These are phyloP conservation scores for Lumnitzera littorea DNA, from an alignment of 345 rosid species.

Conservation along the genomic window DNA sequence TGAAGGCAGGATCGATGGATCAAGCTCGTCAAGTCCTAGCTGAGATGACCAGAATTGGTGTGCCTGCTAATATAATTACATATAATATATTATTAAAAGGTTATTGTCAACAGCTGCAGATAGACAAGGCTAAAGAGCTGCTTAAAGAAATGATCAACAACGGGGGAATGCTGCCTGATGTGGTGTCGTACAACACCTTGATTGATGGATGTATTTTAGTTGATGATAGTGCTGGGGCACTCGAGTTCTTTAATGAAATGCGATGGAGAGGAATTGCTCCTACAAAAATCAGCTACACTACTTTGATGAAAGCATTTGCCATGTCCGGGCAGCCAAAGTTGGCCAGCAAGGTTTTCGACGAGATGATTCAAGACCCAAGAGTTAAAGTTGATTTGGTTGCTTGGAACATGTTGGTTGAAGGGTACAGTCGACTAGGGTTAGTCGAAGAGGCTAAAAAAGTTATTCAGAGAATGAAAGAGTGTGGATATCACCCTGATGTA, in stretches of 20 bases:
- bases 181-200: slow-evolving; percentile 72
- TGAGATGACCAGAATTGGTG: slow-evolving; percentile 69
- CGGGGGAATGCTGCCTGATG: slow-evolving; percentile 69
- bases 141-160: slow-evolving; percentile 59
- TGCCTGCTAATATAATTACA: slow-evolving; percentile 80
- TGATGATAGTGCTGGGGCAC: slow-evolving; percentile 86
- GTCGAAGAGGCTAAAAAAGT: slow-evolving; percentile 76
- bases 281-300: slow-evolving; percentile 85
- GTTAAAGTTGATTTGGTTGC: slow-evolving; percentile 82
- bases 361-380: slow-evolving; percentile 72
- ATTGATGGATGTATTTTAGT: slow-evolving; percentile 84
- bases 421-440: slow-evolving; percentile 64
- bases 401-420: slow-evolving; percentile 91
- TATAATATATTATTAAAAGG: slow-evolving; percentile 92
- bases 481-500: slow-evolving; percentile 62
- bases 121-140: slow-evolving; percentile 66
- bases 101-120: slow-evolving; percentile 72
- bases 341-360: slow-evolving; percentile 80
- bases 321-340: slow-evolving; percentile 80
- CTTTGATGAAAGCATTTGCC: slow-evolving; percentile 96
- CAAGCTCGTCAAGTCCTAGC: slow-evolving; percentile 72
- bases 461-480: slow-evolving; percentile 61
- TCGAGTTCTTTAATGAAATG: slow-evolving; percentile 80
- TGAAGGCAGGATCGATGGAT: slow-evolving; percentile 71
- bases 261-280: slow-evolving; percentile 69